Conservation (phyloP, 305 asterid genomes). For the Fraxinus sp. region DNA sequence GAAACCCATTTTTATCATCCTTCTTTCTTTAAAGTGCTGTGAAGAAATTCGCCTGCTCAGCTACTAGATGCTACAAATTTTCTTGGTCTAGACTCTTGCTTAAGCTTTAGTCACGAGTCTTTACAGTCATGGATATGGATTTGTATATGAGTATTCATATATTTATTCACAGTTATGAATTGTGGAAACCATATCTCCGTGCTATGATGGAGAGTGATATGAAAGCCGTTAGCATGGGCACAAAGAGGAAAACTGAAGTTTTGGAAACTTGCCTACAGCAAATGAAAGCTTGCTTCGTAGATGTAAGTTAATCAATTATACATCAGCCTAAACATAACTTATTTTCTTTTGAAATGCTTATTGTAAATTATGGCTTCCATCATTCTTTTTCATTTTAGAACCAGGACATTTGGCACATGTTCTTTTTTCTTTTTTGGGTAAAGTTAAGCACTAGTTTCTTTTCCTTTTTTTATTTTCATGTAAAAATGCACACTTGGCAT, state of each 20-base stretch:
- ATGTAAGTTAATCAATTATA: constrained; percentile 53
- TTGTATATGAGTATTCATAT: not conserved
- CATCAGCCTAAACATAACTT: constrained; percentile 13
- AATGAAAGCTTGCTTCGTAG: constrained; percentile 89
- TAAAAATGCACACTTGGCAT: not conserved
- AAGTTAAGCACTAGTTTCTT: constrained; percentile 17
- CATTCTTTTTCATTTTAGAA: constrained; percentile 14
- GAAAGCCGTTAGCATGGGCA: constrained; percentile 81
- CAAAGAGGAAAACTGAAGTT: constrained; percentile 79
- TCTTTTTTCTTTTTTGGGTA: constrained; percentile 1
- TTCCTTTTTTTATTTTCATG: not conserved
- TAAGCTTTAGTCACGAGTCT: not conserved
- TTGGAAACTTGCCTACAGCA: constrained; percentile 78
- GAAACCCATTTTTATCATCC: not conserved
- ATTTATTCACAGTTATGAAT: constrained; percentile 57
- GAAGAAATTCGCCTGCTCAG: not conserved
- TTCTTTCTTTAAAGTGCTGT: not conserved
- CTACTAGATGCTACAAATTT: not conserved
- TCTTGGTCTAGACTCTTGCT: not conserved
- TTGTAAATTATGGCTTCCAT: constrained; percentile 12
- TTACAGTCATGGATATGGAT: not conserved
- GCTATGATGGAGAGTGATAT: constrained; percentile 91
- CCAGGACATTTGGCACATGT: constrained; percentile 12
- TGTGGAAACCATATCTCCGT: constrained; percentile 97
- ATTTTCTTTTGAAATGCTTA: constrained; percentile 16